Evolutionary conservation across 2,329 filamentous ascomycete species (phyloP).

Genomic region (Ophiostoma sp.): DNA sequence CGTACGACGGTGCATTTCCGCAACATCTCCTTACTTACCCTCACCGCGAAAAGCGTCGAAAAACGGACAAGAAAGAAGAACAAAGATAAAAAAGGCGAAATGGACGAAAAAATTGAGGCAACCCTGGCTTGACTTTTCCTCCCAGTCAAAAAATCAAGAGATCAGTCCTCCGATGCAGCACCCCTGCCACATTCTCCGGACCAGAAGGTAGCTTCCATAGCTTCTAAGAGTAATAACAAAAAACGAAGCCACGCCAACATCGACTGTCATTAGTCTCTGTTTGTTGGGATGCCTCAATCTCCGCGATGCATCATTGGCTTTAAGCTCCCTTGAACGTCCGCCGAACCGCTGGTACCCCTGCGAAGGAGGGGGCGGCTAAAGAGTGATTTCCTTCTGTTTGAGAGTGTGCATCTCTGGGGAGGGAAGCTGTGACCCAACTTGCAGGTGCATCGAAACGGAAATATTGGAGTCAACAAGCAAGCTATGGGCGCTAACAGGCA

Average conservation of each 20-base stretch:
- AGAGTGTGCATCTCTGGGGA: background rate
- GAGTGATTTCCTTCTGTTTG: background rate
- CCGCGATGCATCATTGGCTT: background rate
- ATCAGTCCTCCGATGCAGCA: constrained; percentile 16
- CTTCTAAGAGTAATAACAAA: background rate
- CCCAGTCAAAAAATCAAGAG: background rate
- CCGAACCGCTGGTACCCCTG: background rate
- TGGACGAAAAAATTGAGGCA: background rate
- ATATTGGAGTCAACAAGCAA: background rate
- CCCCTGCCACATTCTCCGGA: background rate
- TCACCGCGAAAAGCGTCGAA: background rate
- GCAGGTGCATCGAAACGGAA: background rate
- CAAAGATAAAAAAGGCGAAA: background rate
- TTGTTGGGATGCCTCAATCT: background rate
- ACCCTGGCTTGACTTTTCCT: background rate
- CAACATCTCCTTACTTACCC: background rate
- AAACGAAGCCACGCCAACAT: background rate
- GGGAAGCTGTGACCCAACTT: background rate
- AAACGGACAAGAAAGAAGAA: background rate
- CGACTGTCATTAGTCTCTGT: background rate
- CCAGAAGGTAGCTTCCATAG: background rate
- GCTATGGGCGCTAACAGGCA: background rate
- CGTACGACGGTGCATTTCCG: background rate
- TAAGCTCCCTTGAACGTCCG: background rate
- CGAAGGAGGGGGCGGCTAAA: background rate